Percentiles rank a stretch among this genome's conserved stretches.
These are phyloP conservation scores for Botrytis hyacinthi DNA, from an alignment of 2,329 filamentous ascomycete genomes.

Conservation along the genomic window DNA sequence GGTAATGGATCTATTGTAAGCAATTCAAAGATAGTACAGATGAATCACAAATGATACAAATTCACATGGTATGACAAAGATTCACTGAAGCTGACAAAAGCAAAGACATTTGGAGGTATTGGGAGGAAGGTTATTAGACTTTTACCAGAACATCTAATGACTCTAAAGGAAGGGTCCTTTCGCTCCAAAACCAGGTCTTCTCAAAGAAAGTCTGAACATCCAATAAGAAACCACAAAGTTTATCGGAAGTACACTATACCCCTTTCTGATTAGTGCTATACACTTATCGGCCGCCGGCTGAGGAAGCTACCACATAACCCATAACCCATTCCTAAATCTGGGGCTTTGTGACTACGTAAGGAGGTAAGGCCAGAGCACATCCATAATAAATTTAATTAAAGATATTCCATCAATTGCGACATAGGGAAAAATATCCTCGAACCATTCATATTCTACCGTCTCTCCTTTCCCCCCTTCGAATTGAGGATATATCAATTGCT, in stretches of 20 bases:
- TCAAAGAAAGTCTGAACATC: not conserved
- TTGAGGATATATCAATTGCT: slow-evolving; percentile 22
- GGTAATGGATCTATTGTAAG: slow-evolving; percentile 9
- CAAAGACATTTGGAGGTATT: too few relatives aligned
- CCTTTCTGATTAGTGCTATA: not conserved
- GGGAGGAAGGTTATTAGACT: too few relatives aligned
- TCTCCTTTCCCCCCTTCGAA: not conserved
- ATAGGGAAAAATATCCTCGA: not conserved
- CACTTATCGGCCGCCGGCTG: slow-evolving; percentile 9
- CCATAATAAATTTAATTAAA: slow-evolving; percentile 4
- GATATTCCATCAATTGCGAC: slow-evolving; percentile 7
- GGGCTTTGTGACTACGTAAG: slow-evolving; percentile 9
- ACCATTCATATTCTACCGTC: not conserved
- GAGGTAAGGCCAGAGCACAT: slow-evolving; percentile 6
- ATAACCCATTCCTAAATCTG: not conserved
- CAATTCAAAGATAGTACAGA: not conserved
- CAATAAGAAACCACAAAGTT: not conserved
- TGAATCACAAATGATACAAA: not conserved
- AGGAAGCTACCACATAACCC: not conserved
- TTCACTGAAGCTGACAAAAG: not conserved
- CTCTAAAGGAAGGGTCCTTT: not conserved
- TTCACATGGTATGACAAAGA: not conserved
- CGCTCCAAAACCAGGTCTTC: not conserved
- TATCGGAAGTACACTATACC: not conserved
- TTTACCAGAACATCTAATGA: too few relatives aligned